Evolutionary conservation across 192 early-diverging fungal species (phyloP), one percentile per base, ranked within the genome.

Genomic region (Dissophora ornata): DNA sequence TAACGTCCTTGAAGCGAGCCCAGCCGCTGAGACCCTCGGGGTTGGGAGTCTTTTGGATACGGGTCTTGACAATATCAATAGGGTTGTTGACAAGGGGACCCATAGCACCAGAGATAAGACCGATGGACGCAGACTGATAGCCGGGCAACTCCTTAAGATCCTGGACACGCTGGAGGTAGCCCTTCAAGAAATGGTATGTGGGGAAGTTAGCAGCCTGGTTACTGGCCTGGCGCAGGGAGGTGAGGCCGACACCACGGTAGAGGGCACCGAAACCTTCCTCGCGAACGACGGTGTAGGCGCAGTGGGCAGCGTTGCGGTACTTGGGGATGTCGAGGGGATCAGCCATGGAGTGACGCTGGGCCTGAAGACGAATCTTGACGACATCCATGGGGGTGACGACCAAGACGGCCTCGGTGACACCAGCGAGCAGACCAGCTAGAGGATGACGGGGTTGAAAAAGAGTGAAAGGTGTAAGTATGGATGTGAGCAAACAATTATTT

Each of bases 161-260:
- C 67, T 99, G 97, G 16, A 86, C 19, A 12, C 86, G 84, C 67
- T 88, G 83, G 7, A 93, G 89, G 26, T 86, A 80, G 19, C 87
- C 89, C 82, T 97, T 97, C 74, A 99, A 86, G 78, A 93, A 93
- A 51, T 96, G 94, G 84, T 97, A 99, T 22, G 93, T 93, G 1
- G 97, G 97, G 80, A 99, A 99, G 88, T 99, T 99, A 75, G 93
- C 97, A 49, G 96, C 97, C 80, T 99, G 97, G 88, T 99, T 99
- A 58, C 94, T 97, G 38, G 92, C 94, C 85, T 99, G 95, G 55
- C 97, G 91, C 21, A 96, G 83, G 22, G 95, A 95, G 2, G 97
- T 99, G 56, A 99, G 83, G 13, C 90, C 88, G 4, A 99, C 94
- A 60, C 97, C 97, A 83, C 96, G 96, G 85, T 97, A 99, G 19